Percentiles rank a stretch among this genome's conserved stretches.
These are phyloP conservation scores for Nephelium lappaceum DNA, from an alignment of 345 rosid genomes.

Conservation along the genomic window DNA sequence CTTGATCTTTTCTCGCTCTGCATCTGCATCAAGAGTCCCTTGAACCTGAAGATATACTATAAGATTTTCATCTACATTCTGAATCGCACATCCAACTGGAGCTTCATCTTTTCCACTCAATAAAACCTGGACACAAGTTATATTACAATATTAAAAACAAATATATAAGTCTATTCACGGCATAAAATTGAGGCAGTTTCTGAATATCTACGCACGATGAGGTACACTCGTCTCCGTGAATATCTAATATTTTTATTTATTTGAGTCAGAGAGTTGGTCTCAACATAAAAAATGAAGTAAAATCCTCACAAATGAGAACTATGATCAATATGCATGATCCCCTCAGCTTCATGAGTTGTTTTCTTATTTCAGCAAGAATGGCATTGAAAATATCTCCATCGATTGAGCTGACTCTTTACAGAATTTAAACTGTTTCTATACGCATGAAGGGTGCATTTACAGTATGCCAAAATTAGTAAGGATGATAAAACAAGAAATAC, in stretches of 20 bases:
- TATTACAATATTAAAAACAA: too few species aligned
- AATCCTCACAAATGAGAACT: background rate
- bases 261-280: background rate
- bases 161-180: background rate
- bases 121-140: conserved; percentile 51
- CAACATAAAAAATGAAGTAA: background rate
- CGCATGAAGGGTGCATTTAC: background rate
- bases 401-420: background rate
- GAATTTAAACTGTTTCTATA: background rate
- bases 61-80: conserved; percentile 82
- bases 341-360: background rate
- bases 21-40: conserved; percentile 60
- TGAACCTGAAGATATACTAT: conserved; percentile 77
- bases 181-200: background rate
- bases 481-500: background rate
- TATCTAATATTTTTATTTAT: background rate
- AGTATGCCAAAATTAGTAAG: background rate
- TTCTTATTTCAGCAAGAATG: too few species aligned
- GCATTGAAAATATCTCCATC: background rate
- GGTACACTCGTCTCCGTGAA: background rate
- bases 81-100: conserved; percentile 74
- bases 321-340: background rate
- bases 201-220: background rate
- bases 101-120: conserved; percentile 63
- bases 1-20: conserved; percentile 69